Conservation (phyloP, 805 yeast species). For the Ogataea pini region DNA sequence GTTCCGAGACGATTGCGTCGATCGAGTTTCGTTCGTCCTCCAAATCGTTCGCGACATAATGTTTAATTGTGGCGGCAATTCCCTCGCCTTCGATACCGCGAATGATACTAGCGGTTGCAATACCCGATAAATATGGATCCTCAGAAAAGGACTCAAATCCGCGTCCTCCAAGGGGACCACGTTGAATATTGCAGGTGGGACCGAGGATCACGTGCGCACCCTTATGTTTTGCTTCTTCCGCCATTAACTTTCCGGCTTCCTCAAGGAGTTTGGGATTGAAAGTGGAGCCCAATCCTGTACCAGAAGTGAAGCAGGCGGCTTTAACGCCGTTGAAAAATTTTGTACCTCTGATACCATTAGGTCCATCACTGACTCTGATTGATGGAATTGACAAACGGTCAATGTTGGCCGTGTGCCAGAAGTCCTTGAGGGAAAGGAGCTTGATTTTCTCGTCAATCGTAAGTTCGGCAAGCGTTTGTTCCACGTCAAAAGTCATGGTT, state of each 20-base stretch:
- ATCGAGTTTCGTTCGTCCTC: slow-evolving; percentile 56
- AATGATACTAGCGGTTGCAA: slow-evolving; percentile 49
- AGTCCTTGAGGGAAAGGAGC: slow-evolving; percentile 37
- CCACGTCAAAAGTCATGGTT: slow-evolving; percentile 22
- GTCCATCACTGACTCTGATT: slow-evolving; percentile 44
- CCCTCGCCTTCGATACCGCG: slow-evolving; percentile 56
- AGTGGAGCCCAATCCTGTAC: slow-evolving; percentile 48
- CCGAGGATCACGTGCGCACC: slow-evolving; percentile 44
- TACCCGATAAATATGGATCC: slow-evolving; percentile 40
- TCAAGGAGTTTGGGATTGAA: slow-evolving; percentile 43
- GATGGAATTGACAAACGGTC: slow-evolving; percentile 39
- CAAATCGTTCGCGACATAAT: slow-evolving; percentile 62
- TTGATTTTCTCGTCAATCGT: slow-evolving; percentile 34
- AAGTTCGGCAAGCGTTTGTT: slow-evolving; percentile 24
- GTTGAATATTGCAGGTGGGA: slow-evolving; percentile 42
- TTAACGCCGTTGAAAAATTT: slow-evolving; percentile 43
- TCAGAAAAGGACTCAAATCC: slow-evolving; percentile 25
- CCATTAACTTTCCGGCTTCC: slow-evolving; percentile 46
- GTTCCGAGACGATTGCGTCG: slow-evolving; percentile 52
- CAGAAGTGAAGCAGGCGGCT: slow-evolving; percentile 49
- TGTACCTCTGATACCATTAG: slow-evolving; percentile 51
- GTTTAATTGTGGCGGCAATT: slow-evolving; percentile 61
- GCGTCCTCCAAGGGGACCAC: slow-evolving; percentile 47
- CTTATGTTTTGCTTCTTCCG: slow-evolving; percentile 45
- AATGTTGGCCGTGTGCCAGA: slow-evolving; percentile 44